Evolutionary conservation across 2,329 filamentous ascomycete species (phyloP), one percentile per base, ranked within the genome.

Genomic region (Scorias spongiosa): DNA sequence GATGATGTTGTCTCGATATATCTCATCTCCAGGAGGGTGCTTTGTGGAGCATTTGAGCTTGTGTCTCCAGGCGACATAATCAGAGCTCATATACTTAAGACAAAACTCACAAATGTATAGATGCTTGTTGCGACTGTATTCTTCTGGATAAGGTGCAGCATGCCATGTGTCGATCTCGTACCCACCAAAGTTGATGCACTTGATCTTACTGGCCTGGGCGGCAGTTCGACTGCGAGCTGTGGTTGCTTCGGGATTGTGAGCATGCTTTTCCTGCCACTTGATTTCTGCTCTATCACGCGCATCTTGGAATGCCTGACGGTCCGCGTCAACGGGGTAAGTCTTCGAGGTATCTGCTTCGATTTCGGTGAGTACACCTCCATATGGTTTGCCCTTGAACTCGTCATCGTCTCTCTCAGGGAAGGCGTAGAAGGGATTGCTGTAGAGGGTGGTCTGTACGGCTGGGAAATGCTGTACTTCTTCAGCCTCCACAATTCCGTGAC

Each of bases 41-140:
- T 96, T 96, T 30, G 87, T 87, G 5, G 86, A 84, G 55, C 91
- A 98, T 67, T 98, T 98, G 54, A 72, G 63, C 63, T 96, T 96
- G 65, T 98, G 91, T 43, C 91, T 78, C 86, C 89, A 96, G 11
- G 91, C 89, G 26, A 98, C 91, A 56, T 93, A 96, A 61, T 95
- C 89, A 14, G 91, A 96, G 63, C 93, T 94, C 87, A 98, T 95
- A 67, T 98, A 98, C 65, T 96, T 98, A 47, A 98, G 71, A 61
- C 91, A 98, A 63, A 96, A 98, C 63, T 98, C 93, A 71, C 91
- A 98, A 50, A 98, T 96, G 64, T 94, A 96, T n/a, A 98, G 74
- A 32, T 94, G 84, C 28, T 85, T 81, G 59, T 98, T 96, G 50
- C 89, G 80, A 61, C 87, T 96, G 68, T 98, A 98, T 64, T 98